Evolutionary conservation across 257 asterid species (phyloP).

Genomic region (Salvia splendens): DNA sequence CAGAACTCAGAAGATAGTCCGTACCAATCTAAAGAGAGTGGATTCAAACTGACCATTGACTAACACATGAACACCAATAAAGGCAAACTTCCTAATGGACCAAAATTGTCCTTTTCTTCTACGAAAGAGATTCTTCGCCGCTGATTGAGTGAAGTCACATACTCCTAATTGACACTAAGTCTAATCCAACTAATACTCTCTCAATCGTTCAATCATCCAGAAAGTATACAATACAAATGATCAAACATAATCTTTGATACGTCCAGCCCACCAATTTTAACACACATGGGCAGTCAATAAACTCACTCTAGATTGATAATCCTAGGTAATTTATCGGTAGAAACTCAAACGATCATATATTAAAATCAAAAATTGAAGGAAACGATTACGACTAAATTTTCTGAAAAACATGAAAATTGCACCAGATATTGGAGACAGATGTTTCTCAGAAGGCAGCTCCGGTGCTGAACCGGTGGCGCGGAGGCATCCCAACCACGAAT

Average conservation of each 20-base stretch:
- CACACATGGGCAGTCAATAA: constrained; percentile 9
- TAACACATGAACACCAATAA: constrained; percentile 1
- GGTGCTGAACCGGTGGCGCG: constrained; percentile 9
- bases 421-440: constrained; percentile 45
- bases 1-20: no score
- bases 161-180: not conserved
- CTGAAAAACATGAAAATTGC: not conserved
- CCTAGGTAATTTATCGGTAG: not conserved
- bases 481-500: constrained; percentile 18
- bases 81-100: not conserved
- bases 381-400: no score
- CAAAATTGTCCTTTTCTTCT: not conserved
- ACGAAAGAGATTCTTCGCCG: not conserved
- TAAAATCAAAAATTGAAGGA: not conserved
- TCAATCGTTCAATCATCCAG: constrained; percentile 9
- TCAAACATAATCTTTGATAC: not conserved
- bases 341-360: not conserved
- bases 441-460: constrained; percentile 45
- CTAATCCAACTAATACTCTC: not conserved
- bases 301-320: not conserved
- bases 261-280: not conserved
- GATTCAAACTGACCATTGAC: not conserved
- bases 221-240: not conserved
- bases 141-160: not conserved
- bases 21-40: no score